A percentile compares a stretch with the other conserved stretches of the same genome.
phyloP scores from a whole-genome alignment of 2,329 filamentous ascomycete species.

The Sclerotinia glacialis region DNA sequence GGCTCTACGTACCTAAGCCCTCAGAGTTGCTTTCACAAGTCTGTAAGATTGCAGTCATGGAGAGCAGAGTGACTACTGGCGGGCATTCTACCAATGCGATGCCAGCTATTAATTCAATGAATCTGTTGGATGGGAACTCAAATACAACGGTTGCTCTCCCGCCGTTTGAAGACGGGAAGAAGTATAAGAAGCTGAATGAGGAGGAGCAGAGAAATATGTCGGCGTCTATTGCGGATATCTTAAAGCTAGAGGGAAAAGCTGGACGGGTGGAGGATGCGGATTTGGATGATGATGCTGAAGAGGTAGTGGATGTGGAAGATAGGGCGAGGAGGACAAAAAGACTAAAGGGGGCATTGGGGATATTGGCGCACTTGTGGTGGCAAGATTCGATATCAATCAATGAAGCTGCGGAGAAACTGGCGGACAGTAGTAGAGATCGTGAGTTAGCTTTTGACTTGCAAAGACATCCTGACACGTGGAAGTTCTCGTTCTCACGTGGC shows the following conservation, averaged over 20 bases:
- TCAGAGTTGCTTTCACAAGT: background rate
- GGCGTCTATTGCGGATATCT: conserved; percentile 28
- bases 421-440: conserved; percentile 56
- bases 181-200: conserved; percentile 13
- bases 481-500: conserved; percentile 8
- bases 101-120: background rate
- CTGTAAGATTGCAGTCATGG: conserved; percentile 12
- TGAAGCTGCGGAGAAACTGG: conserved; percentile 50
- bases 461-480: background rate
- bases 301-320: conserved; percentile 35
- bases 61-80: background rate
- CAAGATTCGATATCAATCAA: conserved; percentile 46
- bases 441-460: conserved; percentile 35
- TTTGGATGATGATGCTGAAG: conserved; percentile 30
- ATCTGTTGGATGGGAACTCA: background rate
- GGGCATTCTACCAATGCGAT: background rate
- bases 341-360: conserved; percentile 30
- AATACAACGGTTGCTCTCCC: background rate
- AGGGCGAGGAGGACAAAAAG: conserved; percentile 34
- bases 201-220: conserved; percentile 27
- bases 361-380: conserved; percentile 43
- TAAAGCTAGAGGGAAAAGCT: conserved; percentile 28
- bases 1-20: conserved; percentile 1
- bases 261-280: conserved; percentile 20
- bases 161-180: background rate